phyloP scores from a whole-genome alignment of 2,329 filamentous ascomycete genomes.

The Colletotrichum somersetense region DNA sequence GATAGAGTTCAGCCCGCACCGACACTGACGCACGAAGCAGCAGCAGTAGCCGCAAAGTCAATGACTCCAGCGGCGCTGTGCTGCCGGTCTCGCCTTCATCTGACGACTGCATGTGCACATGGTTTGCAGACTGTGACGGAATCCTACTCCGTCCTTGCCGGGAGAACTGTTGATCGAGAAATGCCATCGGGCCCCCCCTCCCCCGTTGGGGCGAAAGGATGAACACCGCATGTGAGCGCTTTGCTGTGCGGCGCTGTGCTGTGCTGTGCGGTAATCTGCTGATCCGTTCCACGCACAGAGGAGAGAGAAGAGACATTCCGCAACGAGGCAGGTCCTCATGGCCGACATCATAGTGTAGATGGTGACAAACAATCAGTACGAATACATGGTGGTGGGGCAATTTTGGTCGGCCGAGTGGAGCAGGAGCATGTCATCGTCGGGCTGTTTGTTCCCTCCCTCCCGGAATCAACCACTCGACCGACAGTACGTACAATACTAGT shows the following conservation, averaged over 20 bases:
- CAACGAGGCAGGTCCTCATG: slow-evolving; percentile 6
- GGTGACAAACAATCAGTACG: not conserved
- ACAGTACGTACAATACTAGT: too few relatives aligned
- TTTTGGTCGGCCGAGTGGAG: slow-evolving; percentile 16
- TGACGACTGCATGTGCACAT: slow-evolving; percentile 9
- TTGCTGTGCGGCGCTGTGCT: too few relatives aligned
- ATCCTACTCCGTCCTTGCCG: slow-evolving; percentile 11
- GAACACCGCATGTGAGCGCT: not conserved
- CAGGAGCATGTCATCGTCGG: slow-evolving; percentile 39
- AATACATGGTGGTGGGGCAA: not conserved
- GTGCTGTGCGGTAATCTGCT: not conserved
- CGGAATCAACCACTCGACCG: too few relatives aligned
- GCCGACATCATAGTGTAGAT: not conserved
- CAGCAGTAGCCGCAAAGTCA: slow-evolving; percentile 34
- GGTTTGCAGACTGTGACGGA: slow-evolving; percentile 21
- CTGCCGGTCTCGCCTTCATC: slow-evolving; percentile 22
- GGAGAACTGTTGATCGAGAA: not conserved
- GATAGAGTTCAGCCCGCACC: slow-evolving; percentile 40
- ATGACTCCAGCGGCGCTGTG: slow-evolving; percentile 6
- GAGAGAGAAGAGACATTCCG: slow-evolving; percentile 10
- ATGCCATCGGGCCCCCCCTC: not conserved
- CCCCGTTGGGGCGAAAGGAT: not conserved
- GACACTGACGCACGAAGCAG: slow-evolving; percentile 9
- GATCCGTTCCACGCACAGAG: not conserved
- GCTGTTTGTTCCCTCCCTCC: slow-evolving; percentile 14